Percentiles rank a stretch among this genome's conserved stretches.
phyloP scores from a whole-genome alignment of 2,329 filamentous ascomycete species.

The Sordariomycetes sp. region DNA sequence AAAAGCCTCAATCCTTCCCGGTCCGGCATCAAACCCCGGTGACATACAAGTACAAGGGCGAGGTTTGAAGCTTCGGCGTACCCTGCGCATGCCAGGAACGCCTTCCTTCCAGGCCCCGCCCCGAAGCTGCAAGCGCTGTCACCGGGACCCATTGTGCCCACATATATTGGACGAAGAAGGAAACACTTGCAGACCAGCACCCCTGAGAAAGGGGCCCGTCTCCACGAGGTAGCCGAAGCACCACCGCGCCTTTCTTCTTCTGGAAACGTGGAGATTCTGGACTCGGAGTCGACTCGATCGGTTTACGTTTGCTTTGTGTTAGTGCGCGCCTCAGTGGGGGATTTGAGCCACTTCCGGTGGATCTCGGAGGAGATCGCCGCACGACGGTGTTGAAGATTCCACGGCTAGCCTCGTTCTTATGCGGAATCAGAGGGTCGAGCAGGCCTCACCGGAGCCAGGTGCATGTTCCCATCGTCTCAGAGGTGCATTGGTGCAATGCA shows the following conservation, averaged over 20 bases:
- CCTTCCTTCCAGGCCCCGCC: not conserved
- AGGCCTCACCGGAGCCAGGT: no score
- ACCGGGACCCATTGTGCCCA: not conserved
- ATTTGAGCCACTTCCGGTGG: not conserved
- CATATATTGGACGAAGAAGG: not conserved
- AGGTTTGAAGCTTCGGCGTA: no score
- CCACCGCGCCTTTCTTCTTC: not conserved
- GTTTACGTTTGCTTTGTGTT: not conserved
- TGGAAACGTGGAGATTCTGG: not conserved
- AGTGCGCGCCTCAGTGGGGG: not conserved
- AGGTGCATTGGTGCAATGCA: not conserved
- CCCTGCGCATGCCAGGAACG: no score
- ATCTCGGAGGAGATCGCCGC: not conserved
- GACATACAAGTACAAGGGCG: no score
- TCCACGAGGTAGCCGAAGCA: not conserved
- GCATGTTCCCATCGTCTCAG: not conserved
- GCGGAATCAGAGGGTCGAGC: no score
- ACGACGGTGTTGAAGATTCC: not conserved
- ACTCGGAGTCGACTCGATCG: not conserved
- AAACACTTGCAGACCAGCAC: not conserved
- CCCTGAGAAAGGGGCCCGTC: not conserved
- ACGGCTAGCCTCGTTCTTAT: not conserved
- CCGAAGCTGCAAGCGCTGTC: not conserved
- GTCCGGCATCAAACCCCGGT: no score
- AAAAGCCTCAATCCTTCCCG: no score